Evolutionary conservation across 78 protist genomes (phyloP).

Genomic region (Protostelium mycophagum): DNA sequence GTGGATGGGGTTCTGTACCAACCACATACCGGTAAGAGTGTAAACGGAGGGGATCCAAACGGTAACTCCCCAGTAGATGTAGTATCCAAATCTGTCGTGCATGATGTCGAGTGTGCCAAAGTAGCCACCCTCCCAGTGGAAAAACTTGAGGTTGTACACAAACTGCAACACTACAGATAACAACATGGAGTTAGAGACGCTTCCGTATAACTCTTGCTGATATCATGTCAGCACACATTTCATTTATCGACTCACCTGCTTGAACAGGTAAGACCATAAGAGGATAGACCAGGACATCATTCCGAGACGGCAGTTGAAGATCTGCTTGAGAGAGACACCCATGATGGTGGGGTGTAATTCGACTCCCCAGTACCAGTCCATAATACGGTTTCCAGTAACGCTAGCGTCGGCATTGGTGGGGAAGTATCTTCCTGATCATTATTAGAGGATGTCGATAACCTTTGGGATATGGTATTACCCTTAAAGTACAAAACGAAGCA

Average conservation of each 20-base stretch:
- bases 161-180: slow-evolving; percentile 25
- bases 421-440: neutral
- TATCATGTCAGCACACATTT: slow-evolving; percentile 11
- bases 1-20: slow-evolving; percentile 22
- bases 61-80: slow-evolving; percentile 74
- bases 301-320: slow-evolving; percentile 17
- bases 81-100: slow-evolving; percentile 79
- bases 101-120: slow-evolving; percentile 33
- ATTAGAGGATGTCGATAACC: neutral
- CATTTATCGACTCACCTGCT: neutral
- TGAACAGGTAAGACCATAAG: neutral
- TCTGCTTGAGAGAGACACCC: slow-evolving; percentile 8
- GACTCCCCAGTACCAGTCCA: slow-evolving; percentile 79
- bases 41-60: slow-evolving; percentile 79
- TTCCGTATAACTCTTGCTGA: slow-evolving; percentile 36
- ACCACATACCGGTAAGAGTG: slow-evolving; percentile 31
- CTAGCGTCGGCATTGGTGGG: slow-evolving; percentile 5
- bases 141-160: slow-evolving; percentile 38
- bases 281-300: slow-evolving; percentile 13
- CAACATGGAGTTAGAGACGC: slow-evolving; percentile 43
- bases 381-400: slow-evolving; percentile 22
- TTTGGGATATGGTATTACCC: neutral
- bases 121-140: slow-evolving; percentile 58
- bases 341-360: slow-evolving; percentile 78
- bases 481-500: slow-evolving; percentile 8